These are phyloP conservation scores for Aspergillus versicolor DNA, from an alignment of 2,329 filamentous ascomycete genomes.

Conservation along the genomic window DNA sequence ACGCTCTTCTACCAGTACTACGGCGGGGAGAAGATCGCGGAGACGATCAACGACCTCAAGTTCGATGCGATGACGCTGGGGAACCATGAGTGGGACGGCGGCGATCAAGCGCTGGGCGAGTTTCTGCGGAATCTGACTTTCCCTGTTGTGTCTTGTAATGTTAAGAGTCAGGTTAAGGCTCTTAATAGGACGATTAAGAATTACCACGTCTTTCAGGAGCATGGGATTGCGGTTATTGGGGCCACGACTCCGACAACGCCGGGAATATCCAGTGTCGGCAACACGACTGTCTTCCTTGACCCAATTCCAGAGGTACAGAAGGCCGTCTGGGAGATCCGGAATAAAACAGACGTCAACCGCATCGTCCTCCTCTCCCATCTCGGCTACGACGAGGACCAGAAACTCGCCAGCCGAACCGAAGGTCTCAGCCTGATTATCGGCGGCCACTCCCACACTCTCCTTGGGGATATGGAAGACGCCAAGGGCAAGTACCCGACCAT, in stretches of 20 bases:
- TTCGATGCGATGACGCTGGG: conserved; percentile 9
- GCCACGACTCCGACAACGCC: not conserved
- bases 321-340: conserved; percentile 3
- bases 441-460: conserved; percentile 3
- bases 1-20: conserved; percentile 7
- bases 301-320: not conserved
- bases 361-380: conserved; percentile 4
- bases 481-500: conserved; percentile 3
- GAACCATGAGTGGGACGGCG: conserved; percentile 8
- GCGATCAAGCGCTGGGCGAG: not conserved
- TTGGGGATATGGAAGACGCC: conserved; percentile 3
- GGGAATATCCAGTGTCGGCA: not conserved
- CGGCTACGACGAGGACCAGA: conserved; percentile 5
- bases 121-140: conserved; percentile 4
- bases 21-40: conserved; percentile 8
- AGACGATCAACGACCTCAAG: conserved; percentile 2
- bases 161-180: not conserved
- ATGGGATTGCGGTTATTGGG: not conserved
- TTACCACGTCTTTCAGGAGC: not conserved
- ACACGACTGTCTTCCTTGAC: conserved; percentile 4
- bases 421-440: conserved; percentile 6
- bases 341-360: conserved; percentile 1
- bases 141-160: conserved; percentile 3
- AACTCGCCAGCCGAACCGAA: not conserved
- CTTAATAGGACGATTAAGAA: conserved; percentile 8